Evolutionary conservation across 352 stramenopile genomes (phyloP).

Genomic region (Pythium phragmitis): DNA sequence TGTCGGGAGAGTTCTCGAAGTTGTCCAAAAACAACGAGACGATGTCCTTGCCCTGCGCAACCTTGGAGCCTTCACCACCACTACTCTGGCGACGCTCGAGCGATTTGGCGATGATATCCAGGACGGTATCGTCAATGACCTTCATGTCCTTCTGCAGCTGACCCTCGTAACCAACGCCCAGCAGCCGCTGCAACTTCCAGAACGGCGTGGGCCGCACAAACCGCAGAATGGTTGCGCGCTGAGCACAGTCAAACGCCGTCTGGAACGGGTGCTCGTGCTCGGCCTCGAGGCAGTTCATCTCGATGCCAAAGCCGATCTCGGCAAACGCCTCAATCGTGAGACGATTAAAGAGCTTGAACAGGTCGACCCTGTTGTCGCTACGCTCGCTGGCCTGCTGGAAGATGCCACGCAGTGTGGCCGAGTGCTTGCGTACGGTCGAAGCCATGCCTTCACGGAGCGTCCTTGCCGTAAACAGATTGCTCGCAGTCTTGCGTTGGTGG

Average conservation of each 20-base stretch:
- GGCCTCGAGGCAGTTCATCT: slow-evolving; percentile 22
- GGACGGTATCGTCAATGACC: slow-evolving; percentile 48
- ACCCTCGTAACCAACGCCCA: slow-evolving; percentile 35
- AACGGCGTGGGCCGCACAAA: slow-evolving; percentile 37
- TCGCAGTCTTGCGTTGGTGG: slow-evolving; percentile 51
- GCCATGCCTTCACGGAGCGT: slow-evolving; percentile 40
- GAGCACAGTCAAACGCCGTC: slow-evolving; percentile 39
- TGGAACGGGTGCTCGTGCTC: slow-evolving; percentile 29
- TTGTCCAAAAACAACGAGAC: slow-evolving; percentile 52
- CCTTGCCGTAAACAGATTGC: slow-evolving; percentile 45
- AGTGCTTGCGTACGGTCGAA: background rate
- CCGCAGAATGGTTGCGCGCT: slow-evolving; percentile 29
- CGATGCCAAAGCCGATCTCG: slow-evolving; percentile 41
- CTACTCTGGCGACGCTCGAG: no score
- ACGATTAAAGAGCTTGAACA: slow-evolving; percentile 37
- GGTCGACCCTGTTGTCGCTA: slow-evolving; percentile 25
- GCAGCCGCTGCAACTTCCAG: slow-evolving; percentile 43
- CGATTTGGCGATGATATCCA: slow-evolving; percentile 41
- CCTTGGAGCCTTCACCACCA: no score
- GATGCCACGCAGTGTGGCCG: background rate
- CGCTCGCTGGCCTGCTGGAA: slow-evolving; percentile 19
- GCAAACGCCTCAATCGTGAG: slow-evolving; percentile 53
- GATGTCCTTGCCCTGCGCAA: no score
- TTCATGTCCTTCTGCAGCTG: slow-evolving; percentile 36
- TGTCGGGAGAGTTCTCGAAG: slow-evolving; percentile 34